Conservation (phyloP, 2,329 filamentous ascomycete species). For the Diaporthe caulivora region DNA sequence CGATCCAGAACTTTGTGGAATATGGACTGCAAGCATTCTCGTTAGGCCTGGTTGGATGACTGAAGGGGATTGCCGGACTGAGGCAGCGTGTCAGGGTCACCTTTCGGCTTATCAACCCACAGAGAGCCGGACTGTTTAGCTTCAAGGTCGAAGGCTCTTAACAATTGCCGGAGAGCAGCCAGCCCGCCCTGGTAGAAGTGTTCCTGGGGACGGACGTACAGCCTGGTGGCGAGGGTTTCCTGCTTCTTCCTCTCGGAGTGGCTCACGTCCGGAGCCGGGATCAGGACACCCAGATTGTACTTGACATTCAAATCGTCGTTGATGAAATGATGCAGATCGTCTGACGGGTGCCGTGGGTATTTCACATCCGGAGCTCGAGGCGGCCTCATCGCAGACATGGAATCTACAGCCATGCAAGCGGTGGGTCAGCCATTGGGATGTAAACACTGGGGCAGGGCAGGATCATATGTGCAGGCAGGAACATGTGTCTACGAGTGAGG, state of each 20-base stretch:
- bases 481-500: neutral
- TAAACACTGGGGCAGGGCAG: neutral
- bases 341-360: constrained; percentile 14
- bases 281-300: constrained; percentile 45
- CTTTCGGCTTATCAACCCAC: constrained; percentile 44
- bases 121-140: constrained; percentile 40
- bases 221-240: constrained; percentile 29
- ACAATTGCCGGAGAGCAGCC: constrained; percentile 36
- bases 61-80: constrained; percentile 33
- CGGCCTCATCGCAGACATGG: constrained; percentile 16
- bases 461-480: neutral
- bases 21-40: constrained; percentile 43
- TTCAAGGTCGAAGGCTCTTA: constrained; percentile 42
- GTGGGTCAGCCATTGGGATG: constrained; percentile 12
- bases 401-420: neutral
- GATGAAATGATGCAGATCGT: constrained; percentile 39
- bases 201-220: constrained; percentile 41
- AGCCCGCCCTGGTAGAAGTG: constrained; percentile 42
- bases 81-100: constrained; percentile 40
- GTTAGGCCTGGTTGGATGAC: constrained; percentile 40
- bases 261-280: constrained; percentile 42
- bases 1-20: constrained; percentile 43
- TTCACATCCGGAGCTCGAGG: neutral
- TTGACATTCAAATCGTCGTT: constrained; percentile 43
- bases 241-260: constrained; percentile 40